These are phyloP conservation scores for Puccinia hordei DNA, from an alignment of 1,284 basidiomycete genomes.

Conservation along the genomic window DNA sequence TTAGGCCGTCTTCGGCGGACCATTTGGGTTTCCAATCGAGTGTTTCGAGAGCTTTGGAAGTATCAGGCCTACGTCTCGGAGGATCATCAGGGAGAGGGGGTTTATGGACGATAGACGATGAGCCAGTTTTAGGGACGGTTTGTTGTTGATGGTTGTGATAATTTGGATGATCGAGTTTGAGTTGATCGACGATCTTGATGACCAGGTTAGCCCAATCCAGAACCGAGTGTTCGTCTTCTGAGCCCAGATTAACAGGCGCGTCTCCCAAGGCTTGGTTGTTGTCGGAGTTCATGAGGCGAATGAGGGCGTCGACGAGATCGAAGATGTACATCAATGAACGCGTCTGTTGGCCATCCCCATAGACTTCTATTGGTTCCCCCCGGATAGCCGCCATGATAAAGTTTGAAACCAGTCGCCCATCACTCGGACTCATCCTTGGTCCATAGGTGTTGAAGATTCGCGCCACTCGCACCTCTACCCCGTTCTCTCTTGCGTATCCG, in stretches of 20 bases:
- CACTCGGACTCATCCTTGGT: constrained; percentile 82
- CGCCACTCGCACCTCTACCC: constrained; percentile 90
- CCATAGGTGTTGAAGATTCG: constrained; percentile 84
- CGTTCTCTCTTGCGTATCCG: constrained; percentile 89
- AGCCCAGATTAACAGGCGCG: constrained; percentile 89
- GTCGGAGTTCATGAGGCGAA: constrained; percentile 57
- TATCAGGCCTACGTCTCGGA: constrained; percentile 88
- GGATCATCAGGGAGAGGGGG: constrained; percentile 74
- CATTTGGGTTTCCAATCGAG: constrained; percentile 91
- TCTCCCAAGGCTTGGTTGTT: constrained; percentile 64
- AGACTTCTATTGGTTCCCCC: constrained; percentile 93
- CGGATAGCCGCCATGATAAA: constrained; percentile 95
- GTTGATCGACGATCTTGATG: constrained; percentile 73
- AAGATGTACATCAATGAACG: constrained; percentile 82
- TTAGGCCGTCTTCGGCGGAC: constrained; percentile 83
- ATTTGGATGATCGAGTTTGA: constrained; percentile 63
- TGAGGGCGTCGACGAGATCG: constrained; percentile 63
- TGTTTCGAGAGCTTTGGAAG: constrained; percentile 79
- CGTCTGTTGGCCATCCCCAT: constrained; percentile 93
- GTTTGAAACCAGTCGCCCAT: constrained; percentile 96
- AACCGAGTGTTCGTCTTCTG: constrained; percentile 90
- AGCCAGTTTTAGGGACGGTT: too few relatives aligned
- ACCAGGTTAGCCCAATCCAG: constrained; percentile 60
- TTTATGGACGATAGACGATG: constrained; percentile 57
- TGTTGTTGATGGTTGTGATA: too few relatives aligned